Evolutionary conservation across 2,329 filamentous ascomycete genomes (phyloP).

Genomic region (Alternaria tenuissima): DNA sequence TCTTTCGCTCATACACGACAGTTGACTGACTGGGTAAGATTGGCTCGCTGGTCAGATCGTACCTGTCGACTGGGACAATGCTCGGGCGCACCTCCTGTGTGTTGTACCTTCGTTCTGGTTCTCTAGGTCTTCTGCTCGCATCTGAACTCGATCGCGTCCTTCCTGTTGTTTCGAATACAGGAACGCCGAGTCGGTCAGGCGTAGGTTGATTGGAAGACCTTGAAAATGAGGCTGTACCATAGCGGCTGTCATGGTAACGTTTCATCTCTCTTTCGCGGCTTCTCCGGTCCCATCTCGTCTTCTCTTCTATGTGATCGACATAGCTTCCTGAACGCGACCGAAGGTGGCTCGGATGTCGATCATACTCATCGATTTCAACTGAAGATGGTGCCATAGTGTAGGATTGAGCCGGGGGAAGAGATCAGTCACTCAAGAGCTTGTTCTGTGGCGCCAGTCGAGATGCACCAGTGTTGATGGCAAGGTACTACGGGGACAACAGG

Average conservation of each 20-base stretch:
- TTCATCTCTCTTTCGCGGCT: conserved; percentile 35
- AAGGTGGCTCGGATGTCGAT: conserved; percentile 13
- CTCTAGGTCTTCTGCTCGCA: conserved; percentile 9
- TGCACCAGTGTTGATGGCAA: not conserved
- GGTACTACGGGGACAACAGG: not conserved
- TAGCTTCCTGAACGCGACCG: conserved; percentile 37
- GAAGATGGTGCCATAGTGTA: conserved; percentile 19
- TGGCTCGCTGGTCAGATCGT: conserved; percentile 18
- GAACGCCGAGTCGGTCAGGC: conserved; percentile 34
- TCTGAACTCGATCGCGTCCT: conserved; percentile 21
- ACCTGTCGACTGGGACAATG: conserved; percentile 11
- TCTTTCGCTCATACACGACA: conserved; percentile 4
- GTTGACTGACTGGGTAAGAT: conserved; percentile 13
- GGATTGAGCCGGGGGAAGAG: not conserved
- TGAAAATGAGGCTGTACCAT: conserved; percentile 1
- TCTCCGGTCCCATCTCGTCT: conserved; percentile 25
- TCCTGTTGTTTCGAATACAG: conserved; percentile 24
- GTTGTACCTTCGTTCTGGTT: conserved; percentile 17
- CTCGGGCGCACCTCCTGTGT: conserved; percentile 28
- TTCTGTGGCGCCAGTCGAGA: not conserved
- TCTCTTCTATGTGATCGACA: conserved; percentile 34
- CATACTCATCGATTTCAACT: conserved; percentile 14
- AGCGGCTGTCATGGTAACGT: conserved; percentile 26
- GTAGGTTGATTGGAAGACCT: conserved; percentile 7
- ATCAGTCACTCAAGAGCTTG: not conserved